Percentiles rank a stretch among this genome's conserved stretches.
Conservation (phyloP, 2,329 filamentous ascomycete genomes). For the Rugonectria rugulosa region DNA sequence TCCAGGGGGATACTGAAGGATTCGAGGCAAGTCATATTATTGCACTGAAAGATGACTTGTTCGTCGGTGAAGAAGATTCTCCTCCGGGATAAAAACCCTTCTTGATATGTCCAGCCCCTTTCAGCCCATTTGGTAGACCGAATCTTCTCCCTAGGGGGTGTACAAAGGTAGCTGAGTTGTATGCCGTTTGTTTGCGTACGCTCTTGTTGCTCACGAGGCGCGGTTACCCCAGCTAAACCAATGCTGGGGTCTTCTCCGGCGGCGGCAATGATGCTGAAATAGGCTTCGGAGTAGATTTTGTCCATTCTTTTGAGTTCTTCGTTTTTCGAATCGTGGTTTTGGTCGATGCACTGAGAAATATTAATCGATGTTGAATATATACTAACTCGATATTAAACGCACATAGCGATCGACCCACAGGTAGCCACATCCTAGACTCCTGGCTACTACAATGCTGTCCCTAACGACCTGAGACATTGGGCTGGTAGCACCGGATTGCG, state of each 20-base stretch:
- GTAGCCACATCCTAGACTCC: not conserved
- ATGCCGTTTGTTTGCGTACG: not conserved
- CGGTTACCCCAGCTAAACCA: not conserved
- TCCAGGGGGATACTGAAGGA: not conserved
- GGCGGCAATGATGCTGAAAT: slow-evolving; percentile 9
- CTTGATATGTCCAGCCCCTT: slow-evolving; percentile 9
- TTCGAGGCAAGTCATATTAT: not conserved
- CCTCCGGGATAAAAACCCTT: not conserved
- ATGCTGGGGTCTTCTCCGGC: not conserved
- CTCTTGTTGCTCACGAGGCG: too few relatives aligned
- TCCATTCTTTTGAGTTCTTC: slow-evolving; percentile 1
- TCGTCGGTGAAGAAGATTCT: not conserved
- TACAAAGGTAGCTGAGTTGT: not conserved
- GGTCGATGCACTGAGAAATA: too few relatives aligned
- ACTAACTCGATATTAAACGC: too few relatives aligned
- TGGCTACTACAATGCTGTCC: not conserved
- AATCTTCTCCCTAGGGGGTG: not conserved
- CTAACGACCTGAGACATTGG: not conserved
- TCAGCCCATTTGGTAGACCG: not conserved
- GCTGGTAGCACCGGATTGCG: not conserved
- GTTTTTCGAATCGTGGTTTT: not conserved
- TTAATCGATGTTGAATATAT: too few relatives aligned
- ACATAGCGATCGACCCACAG: slow-evolving; percentile 7
- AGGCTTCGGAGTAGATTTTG: slow-evolving; percentile 3
- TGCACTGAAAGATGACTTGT: slow-evolving; percentile 9